Percentiles rank a stretch among this genome's conserved stretches.
Conservation (phyloP, 306 rosid genomes). For the Lathyrus aphaca region DNA sequence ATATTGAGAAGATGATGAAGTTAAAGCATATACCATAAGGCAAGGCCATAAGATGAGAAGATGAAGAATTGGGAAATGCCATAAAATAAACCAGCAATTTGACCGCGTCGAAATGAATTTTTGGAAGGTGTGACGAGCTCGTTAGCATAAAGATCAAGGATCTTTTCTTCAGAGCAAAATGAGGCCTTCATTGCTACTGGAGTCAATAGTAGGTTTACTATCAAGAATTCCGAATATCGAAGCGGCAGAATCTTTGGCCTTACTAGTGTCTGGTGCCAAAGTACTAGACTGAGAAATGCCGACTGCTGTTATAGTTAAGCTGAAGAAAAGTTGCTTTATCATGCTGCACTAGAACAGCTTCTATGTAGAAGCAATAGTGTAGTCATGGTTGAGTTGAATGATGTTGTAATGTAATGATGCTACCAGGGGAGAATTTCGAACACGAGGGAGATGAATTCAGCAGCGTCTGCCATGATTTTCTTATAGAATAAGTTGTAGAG, state of each 20-base stretch:
- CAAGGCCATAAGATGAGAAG: conserved; percentile 92
- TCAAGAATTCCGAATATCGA: conserved; percentile 85
- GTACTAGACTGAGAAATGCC: conserved; percentile 72
- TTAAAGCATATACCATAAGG: conserved; percentile 98
- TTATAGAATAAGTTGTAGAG: no score
- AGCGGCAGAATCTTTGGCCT: conserved; percentile 84
- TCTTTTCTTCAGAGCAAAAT: conserved; percentile 88
- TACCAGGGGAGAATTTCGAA: no score
- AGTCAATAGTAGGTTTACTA: conserved; percentile 68
- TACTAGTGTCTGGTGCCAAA: conserved; percentile 77
- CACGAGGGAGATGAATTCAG: no score
- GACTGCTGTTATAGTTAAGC: conserved; percentile 67
- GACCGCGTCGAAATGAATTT: conserved; percentile 78
- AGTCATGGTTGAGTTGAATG: no score
- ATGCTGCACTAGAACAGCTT: conserved; percentile 61
- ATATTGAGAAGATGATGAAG: no score
- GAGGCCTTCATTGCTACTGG: conserved; percentile 72
- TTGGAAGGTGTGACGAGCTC: conserved; percentile 82
- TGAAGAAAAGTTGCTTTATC: conserved; percentile 77
- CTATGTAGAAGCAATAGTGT: conserved; percentile 73
- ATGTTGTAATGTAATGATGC: no score
- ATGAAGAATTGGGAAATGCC: conserved; percentile 96
- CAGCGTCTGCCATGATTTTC: no score
- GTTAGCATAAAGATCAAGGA: conserved; percentile 72
- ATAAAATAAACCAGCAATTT: conserved; percentile 86